A percentile compares a stretch with the other conserved stretches of the same genome.
These are phyloP conservation scores for Pseudomassariella vexata DNA, from an alignment of 2,329 filamentous ascomycete genomes.

Conservation along the genomic window DNA sequence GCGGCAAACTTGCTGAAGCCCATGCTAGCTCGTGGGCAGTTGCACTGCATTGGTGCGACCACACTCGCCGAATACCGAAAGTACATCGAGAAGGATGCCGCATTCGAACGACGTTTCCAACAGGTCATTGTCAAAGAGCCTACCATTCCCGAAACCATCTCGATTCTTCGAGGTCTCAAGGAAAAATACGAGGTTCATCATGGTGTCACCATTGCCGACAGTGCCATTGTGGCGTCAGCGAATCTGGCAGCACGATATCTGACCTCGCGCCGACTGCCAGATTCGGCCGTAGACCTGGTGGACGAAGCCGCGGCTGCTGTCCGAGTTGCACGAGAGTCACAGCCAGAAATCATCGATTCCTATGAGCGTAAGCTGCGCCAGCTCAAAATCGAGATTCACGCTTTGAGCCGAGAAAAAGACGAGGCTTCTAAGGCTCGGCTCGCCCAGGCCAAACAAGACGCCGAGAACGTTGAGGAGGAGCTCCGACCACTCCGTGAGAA, in stretches of 20 bases:
- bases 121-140: slow-evolving; percentile 97
- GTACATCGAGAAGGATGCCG: slow-evolving; percentile 97
- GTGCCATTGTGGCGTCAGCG: slow-evolving; percentile 86
- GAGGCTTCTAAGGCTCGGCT: slow-evolving; percentile 84
- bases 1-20: slow-evolving; percentile 96
- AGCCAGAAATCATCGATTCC: slow-evolving; percentile 92
- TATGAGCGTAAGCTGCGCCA: slow-evolving; percentile 86
- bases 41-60: slow-evolving; percentile 97
- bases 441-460: slow-evolving; percentile 78
- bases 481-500: slow-evolving; percentile 87
- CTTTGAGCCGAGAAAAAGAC: slow-evolving; percentile 88
- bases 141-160: slow-evolving; percentile 80
- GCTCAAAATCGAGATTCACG: slow-evolving; percentile 95
- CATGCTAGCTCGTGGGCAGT: slow-evolving; percentile 92
- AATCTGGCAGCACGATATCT: slow-evolving; percentile 90
- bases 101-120: slow-evolving; percentile 97
- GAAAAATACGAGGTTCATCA: slow-evolving; percentile 98
- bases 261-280: slow-evolving; percentile 82
- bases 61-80: slow-evolving; percentile 95
- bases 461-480: slow-evolving; percentile 91
- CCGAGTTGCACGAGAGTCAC: slow-evolving; percentile 88
- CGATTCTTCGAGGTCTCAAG: slow-evolving; percentile 96
- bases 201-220: slow-evolving; percentile 93
- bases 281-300: slow-evolving; percentile 93
- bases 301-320: slow-evolving; percentile 98